These are phyloP conservation scores for Pontederia paniculata DNA, from an alignment of 176 grass and related monocot genomes.

Conservation along the genomic window DNA sequence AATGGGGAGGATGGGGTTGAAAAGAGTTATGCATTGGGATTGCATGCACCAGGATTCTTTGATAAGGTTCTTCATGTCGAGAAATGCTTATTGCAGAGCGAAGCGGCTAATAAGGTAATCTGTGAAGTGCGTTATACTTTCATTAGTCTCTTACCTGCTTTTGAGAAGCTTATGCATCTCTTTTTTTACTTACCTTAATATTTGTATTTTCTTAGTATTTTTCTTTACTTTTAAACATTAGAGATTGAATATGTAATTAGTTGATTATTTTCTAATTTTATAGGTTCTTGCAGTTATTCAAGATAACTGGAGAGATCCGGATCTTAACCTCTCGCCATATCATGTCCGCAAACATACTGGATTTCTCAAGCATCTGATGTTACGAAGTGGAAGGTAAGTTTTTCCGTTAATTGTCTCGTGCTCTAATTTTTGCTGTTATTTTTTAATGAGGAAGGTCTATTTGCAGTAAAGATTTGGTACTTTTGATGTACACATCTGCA, in stretches of 20 bases:
- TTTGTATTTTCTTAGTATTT: background rate
- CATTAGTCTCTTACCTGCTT: background rate
- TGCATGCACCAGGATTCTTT: slow-evolving; percentile 84
- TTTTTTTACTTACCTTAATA: background rate
- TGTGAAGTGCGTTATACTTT: background rate
- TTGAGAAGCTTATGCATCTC: too few relatives aligned
- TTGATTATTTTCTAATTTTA: slow-evolving; percentile 46
- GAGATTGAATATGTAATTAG: background rate
- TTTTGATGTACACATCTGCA: too few relatives aligned
- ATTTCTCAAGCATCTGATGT: slow-evolving; percentile 91
- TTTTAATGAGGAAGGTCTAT: too few relatives aligned
- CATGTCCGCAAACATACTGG: slow-evolving; percentile 58
- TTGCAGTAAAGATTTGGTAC: too few relatives aligned
- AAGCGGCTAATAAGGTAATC: slow-evolving; percentile 68
- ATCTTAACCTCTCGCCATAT: slow-evolving; percentile 52
- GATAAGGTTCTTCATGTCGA: slow-evolving; percentile 77
- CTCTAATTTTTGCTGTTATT: too few relatives aligned
- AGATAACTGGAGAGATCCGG: slow-evolving; percentile 70
- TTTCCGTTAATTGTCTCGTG: slow-evolving; percentile 6
- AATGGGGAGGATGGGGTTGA: slow-evolving; percentile 10
- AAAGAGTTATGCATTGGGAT: slow-evolving; percentile 45
- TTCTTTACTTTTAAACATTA: background rate
- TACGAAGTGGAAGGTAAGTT: slow-evolving; percentile 77
- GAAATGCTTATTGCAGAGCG: slow-evolving; percentile 81
- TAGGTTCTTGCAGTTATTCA: slow-evolving; percentile 99